Percentiles rank a stretch among this genome's conserved stretches.
Conservation (phyloP, 2,329 filamentous ascomycete species). For the Curvularia sp. region DNA sequence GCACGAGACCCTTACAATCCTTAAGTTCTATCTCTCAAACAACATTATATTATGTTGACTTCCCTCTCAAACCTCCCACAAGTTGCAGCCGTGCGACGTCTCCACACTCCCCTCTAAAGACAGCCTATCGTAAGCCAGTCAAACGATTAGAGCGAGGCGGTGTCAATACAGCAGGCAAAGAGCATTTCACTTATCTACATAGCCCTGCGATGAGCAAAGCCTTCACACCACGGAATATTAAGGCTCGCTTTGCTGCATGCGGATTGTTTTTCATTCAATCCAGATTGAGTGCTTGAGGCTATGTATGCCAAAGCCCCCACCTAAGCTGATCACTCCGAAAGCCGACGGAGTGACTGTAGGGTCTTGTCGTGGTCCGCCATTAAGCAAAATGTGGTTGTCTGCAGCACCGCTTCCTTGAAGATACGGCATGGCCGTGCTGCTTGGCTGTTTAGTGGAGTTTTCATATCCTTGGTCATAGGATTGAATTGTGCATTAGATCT, state of each 20-base stretch:
- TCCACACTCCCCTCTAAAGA: not conserved
- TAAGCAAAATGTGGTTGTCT: too few relatives aligned
- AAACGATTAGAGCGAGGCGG: conserved; percentile 18
- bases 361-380: too few relatives aligned
- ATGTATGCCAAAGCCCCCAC: not conserved
- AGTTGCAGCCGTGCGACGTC: not conserved
- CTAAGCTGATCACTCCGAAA: not conserved
- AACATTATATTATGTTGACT: not conserved
- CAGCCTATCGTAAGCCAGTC: conserved; percentile 6
- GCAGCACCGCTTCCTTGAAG: too few relatives aligned
- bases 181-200: conserved; percentile 30
- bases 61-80: too few relatives aligned
- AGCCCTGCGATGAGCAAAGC: conserved; percentile 29
- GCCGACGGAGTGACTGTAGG: not conserved
- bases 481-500: too few relatives aligned
- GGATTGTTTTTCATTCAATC: conserved; percentile 42
- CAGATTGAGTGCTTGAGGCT: conserved; percentile 38
- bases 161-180: conserved; percentile 18
- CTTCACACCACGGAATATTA: conserved; percentile 42
- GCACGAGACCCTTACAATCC: not conserved
- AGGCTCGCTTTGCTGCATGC: conserved; percentile 29
- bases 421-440: too few relatives aligned
- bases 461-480: too few relatives aligned
- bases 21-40: not conserved
- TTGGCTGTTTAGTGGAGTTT: too few relatives aligned